Evolutionary conservation across 2,329 filamentous ascomycete genomes (phyloP), one percentile per base, ranked within the genome.

Genomic region (Apiospora arundinis): DNA sequence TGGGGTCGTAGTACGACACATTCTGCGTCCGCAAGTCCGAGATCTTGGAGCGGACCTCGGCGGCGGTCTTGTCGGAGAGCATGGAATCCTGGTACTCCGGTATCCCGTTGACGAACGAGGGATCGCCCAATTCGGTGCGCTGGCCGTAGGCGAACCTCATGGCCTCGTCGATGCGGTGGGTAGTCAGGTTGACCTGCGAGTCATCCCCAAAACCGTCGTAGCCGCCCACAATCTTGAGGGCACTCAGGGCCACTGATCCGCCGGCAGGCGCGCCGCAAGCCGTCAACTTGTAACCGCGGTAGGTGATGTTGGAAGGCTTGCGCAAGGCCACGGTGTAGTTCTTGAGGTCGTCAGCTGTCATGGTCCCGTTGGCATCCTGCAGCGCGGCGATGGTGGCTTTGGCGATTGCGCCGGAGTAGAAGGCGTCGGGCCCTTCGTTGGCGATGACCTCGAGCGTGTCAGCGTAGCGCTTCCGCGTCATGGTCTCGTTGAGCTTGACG

Each of bases 91-190:
- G 93, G 69, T 88, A 88, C 18, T 87, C 83, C 60, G 92, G 83
- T 14, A 92, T 87, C 0, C 87, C 83, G 0, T 81, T 76, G 8
- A 95, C 88, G 76, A 93, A 97, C 0, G 83, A 83, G 0, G 95
- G 95, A 75, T 97, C 95, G 1, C 93, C 95, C 0, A 97, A 86
- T 44, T 92, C 72, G 1, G 89, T 87, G 68, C 94, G 89, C 84
- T 92, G 82, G 2, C 92, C 94, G 76, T 97, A 97, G 0, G 91
- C 93, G 78, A 95, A 97, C 9, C 92, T 86, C 72, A 97, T 92
- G 1, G 93, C 92, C 83, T 97, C 94, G 74, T 95, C 91, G n/a
- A 97, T 83, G 0, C 92, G 86, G 78, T 97, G 94, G 0, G 92
- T 93, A 49, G 90, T 93, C 0, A 94, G 78, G 74, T 88, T 87